A percentile compares a stretch with the other conserved stretches of the same genome.
Evolutionary conservation across 169 alveolate species (phyloP).

Genomic region (Perkinsus chesapeaki): DNA sequence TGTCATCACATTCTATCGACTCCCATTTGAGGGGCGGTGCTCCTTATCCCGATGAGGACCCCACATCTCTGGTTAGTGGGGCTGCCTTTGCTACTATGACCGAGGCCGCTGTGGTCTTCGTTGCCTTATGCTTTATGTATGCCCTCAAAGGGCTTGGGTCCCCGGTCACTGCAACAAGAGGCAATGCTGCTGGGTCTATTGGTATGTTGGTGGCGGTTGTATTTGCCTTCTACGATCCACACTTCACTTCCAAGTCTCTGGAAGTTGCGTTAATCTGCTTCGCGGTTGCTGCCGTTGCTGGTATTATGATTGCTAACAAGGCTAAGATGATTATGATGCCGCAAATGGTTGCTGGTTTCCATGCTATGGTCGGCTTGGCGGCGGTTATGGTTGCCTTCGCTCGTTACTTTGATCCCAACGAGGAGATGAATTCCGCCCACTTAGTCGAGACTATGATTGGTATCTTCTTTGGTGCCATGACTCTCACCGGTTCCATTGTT

Average conservation of each 20-base stretch:
- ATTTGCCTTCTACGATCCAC: conserved; percentile 22
- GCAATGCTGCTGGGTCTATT: conserved; percentile 29
- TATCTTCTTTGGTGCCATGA: conserved; percentile 75
- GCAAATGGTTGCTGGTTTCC: conserved; percentile 86
- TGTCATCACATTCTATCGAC: neutral
- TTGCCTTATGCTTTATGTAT: conserved; percentile 24
- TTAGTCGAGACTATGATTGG: conserved; percentile 54
- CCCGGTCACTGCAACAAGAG: conserved; percentile 19
- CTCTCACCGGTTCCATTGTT: conserved; percentile 85
- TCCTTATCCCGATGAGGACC: neutral
- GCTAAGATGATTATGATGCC: conserved; percentile 66
- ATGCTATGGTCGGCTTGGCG: conserved; percentile 88
- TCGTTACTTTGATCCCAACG: conserved; percentile 8
- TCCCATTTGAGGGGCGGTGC: neutral
- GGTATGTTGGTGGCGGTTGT: conserved; percentile 26
- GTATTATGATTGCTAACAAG: conserved; percentile 56
- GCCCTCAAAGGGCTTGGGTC: conserved; percentile 27
- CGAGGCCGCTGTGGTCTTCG: conserved; percentile 6
- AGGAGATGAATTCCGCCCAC: conserved; percentile 30
- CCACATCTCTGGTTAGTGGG: neutral
- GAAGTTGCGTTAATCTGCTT: conserved; percentile 27
- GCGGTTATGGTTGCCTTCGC: conserved; percentile 78
- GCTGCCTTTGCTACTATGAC: neutral
- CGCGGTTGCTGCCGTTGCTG: conserved; percentile 34
- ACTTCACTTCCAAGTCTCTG: conserved; percentile 23